phyloP scores from a whole-genome alignment of 768 basidiomycete genomes.

The Trametes cubensis region DNA sequence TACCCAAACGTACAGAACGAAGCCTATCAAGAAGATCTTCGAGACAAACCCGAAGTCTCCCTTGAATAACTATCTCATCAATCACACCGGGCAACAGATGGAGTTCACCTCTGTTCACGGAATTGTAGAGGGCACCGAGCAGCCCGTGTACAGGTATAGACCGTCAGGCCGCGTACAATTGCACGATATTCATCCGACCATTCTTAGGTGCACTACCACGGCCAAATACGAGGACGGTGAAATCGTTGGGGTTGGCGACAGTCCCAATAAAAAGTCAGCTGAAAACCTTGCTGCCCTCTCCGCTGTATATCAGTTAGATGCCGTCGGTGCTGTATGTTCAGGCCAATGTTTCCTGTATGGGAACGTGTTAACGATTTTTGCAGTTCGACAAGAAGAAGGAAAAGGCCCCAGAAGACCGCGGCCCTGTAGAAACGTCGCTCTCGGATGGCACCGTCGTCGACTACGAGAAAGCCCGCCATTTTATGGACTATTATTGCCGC shows the following conservation, averaged over 20 bases:
- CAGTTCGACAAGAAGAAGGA: slow-evolving; percentile 21
- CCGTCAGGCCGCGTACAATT: not conserved
- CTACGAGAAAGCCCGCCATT: slow-evolving; percentile 77
- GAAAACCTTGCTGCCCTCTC: slow-evolving; percentile 77
- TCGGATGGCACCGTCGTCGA: slow-evolving; percentile 65
- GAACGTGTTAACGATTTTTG: not conserved
- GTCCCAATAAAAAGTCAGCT: slow-evolving; percentile 61
- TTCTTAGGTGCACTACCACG: slow-evolving; percentile 44
- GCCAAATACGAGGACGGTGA: slow-evolving; percentile 19
- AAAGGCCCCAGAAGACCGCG: not conserved
- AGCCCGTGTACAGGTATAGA: slow-evolving; percentile 50
- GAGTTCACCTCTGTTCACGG: slow-evolving; percentile 37
- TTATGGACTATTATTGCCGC: slow-evolving; percentile 95
- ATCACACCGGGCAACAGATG: slow-evolving; percentile 26
- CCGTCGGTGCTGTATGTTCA: slow-evolving; percentile 61
- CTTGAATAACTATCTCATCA: slow-evolving; percentile 45
- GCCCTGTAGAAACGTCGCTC: slow-evolving; percentile 40
- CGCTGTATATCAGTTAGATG: slow-evolving; percentile 70
- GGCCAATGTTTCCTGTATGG: not conserved
- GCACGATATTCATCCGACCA: not conserved
- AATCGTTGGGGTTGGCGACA: slow-evolving; percentile 36
- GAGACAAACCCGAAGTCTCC: slow-evolving; percentile 56
- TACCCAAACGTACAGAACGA: slow-evolving; percentile 30
- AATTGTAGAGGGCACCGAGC: slow-evolving; percentile 28
- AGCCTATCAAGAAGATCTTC: slow-evolving; percentile 34